phyloP scores from a whole-genome alignment of 345 rosid species.

The Aegle marmelos region DNA sequence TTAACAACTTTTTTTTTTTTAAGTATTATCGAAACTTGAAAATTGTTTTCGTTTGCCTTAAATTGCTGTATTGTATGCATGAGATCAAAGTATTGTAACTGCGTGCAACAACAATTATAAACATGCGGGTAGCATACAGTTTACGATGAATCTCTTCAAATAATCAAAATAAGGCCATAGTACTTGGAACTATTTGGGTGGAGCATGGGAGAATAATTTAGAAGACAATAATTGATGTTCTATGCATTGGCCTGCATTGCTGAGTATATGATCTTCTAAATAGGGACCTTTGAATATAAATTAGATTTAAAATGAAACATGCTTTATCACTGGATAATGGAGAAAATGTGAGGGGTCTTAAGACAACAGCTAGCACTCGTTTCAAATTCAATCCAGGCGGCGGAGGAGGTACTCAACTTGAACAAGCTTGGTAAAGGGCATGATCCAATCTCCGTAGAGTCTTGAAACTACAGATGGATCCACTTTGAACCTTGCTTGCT shows the following conservation, averaged over 20 bases:
- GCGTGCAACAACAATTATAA: not conserved
- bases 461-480: conserved; percentile 62
- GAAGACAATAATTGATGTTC: not conserved
- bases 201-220: not conserved
- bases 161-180: not conserved
- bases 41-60: no score
- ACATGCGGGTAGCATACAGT: not conserved
- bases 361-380: not conserved
- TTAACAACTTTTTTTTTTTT: no score
- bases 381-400: conserved; percentile 53
- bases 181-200: not conserved
- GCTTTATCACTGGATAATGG: not conserved
- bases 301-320: not conserved
- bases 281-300: not conserved
- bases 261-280: not conserved
- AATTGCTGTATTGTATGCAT: no score
- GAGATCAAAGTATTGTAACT: not conserved
- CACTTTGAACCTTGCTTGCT: conserved; percentile 41
- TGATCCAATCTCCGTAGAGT: conserved; percentile 79
- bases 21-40: no score
- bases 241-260: not conserved
- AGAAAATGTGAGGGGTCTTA: not conserved
- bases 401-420: conserved; percentile 81
- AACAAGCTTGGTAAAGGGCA: conserved; percentile 78
- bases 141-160: not conserved